Evolutionary conservation across 2,329 filamentous ascomycete genomes (phyloP), one percentile per base, ranked within the genome.

Genomic region (Lecanoromycetidae sp.): DNA sequence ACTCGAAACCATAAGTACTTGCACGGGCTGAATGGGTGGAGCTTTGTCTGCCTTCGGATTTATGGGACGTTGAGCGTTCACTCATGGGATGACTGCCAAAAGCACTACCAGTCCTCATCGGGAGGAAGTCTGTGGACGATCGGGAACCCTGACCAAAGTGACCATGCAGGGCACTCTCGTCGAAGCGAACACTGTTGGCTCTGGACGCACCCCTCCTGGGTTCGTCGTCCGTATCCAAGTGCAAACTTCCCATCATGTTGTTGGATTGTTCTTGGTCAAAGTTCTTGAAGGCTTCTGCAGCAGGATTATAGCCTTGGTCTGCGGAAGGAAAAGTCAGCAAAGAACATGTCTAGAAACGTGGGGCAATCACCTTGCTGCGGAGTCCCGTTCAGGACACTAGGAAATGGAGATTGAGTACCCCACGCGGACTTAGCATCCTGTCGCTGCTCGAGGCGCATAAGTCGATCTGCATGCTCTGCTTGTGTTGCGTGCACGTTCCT

Each of bases 161-260:
- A 39, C 86, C 84, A 57, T 94, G 87, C 57, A 94, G 79, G 12
- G 90, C 88, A 60, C 87, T 94, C 62, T 96, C 90, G 60, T 96
- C 91, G 58, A 98, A 98, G 30, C 91, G 84, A 56, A 98, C 91
- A 60, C 91, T 96, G 62, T 96, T 96, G 39, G 91, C 90, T 57
- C 91, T 77, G 15, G 91, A 98, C 15, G 87, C 83, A 17, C 85
- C 86, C 45, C 91, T 86, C 53, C 90, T 78, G 30, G 87, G 79
- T 48, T 87, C 80, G 26, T 96, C 87, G 52, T 94, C 88, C 4
- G 82, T 76, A 54, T 94, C 90, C 5, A 96, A 72, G 50, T 88
- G 85, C 49, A 95, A 74, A 45, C 84, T 86, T 43, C 81, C 82
- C 40, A 94, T 75, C 50, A 91, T 72, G 57, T 81, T 84, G 59